phyloP scores from a whole-genome alignment of 2,329 filamentous ascomycete species.

The Epichloe typhina region DNA sequence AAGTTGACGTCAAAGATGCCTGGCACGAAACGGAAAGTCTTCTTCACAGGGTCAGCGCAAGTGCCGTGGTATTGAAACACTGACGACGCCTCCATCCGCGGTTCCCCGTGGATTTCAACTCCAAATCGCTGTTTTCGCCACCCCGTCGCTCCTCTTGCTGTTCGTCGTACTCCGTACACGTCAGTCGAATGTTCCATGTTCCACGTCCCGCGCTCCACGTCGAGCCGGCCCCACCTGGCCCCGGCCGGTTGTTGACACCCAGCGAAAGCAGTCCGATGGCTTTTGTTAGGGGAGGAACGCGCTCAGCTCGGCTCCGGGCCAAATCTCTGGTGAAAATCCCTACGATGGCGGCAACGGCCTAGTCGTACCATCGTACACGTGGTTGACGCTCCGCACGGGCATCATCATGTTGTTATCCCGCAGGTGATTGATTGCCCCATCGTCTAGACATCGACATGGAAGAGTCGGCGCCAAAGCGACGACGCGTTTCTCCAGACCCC shows the following conservation, averaged over 20 bases:
- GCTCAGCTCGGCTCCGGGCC: background rate
- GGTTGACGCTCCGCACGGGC: background rate
- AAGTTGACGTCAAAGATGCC: no score
- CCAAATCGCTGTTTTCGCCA: background rate
- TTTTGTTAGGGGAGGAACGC: slow-evolving; percentile 4
- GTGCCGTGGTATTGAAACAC: no score
- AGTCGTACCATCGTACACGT: background rate
- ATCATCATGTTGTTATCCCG: slow-evolving; percentile 3
- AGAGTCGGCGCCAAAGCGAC: slow-evolving; percentile 43
- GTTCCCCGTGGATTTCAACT: background rate
- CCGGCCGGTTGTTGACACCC: background rate
- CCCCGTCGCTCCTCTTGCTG: background rate
- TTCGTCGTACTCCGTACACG: background rate
- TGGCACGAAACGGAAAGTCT: no score
- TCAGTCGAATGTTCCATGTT: background rate
- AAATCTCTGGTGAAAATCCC: background rate
- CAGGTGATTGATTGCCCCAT: background rate
- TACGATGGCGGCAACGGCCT: background rate
- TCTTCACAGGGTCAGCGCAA: no score
- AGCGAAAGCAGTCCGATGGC: background rate
- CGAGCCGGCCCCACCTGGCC: background rate
- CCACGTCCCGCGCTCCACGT: background rate
- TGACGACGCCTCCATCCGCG: background rate
- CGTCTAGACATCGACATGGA: slow-evolving; percentile 24
- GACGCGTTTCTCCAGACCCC: slow-evolving; percentile 7